These are phyloP conservation scores for Aurantiochytrium sp. DNA, from an alignment of 108 stramenopile genomes.

Conservation along the genomic window DNA sequence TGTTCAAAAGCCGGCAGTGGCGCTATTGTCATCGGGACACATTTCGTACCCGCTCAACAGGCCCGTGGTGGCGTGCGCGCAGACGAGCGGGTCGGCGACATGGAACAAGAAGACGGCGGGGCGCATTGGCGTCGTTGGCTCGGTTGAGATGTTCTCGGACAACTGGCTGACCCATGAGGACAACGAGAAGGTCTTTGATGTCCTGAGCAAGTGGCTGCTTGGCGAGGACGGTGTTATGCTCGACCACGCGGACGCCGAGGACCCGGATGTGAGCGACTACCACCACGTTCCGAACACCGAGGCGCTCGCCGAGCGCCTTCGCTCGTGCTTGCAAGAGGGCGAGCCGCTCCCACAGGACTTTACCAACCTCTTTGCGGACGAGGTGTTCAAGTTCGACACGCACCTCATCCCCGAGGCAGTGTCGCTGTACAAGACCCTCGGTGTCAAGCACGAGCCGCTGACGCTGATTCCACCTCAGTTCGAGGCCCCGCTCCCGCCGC, in stretches of 20 bases:
- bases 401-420: slow-evolving; percentile 68
- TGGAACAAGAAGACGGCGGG: slow-evolving; percentile 38
- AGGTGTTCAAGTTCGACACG: slow-evolving; percentile 64
- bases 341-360: slow-evolving; percentile 72
- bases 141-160: slow-evolving; percentile 67
- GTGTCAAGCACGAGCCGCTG: slow-evolving; percentile 72
- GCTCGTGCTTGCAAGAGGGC: slow-evolving; percentile 66
- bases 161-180: slow-evolving; percentile 75
- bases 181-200: slow-evolving; percentile 59
- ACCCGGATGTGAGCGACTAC: slow-evolving; percentile 55
- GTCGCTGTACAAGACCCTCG: slow-evolving; percentile 57
- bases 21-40: slow-evolving; percentile 67
- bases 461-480: slow-evolving; percentile 69
- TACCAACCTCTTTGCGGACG: slow-evolving; percentile 64
- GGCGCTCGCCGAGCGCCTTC: slow-evolving; percentile 61
- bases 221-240: slow-evolving; percentile 39
- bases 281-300: slow-evolving; percentile 66
- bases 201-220: slow-evolving; percentile 59
- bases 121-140: slow-evolving; percentile 65
- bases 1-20: slow-evolving; percentile 55
- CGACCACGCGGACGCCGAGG: slow-evolving; percentile 19
- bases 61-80: slow-evolving; percentile 54
- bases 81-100: not conserved
- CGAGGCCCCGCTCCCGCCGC: slow-evolving; percentile 70
- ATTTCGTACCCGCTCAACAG: slow-evolving; percentile 74